Evolutionary conservation across 176 grass and related monocot genomes (phyloP), one percentile per base, ranked within the genome.

Genomic region (Eremochloa ophiuroides): DNA sequence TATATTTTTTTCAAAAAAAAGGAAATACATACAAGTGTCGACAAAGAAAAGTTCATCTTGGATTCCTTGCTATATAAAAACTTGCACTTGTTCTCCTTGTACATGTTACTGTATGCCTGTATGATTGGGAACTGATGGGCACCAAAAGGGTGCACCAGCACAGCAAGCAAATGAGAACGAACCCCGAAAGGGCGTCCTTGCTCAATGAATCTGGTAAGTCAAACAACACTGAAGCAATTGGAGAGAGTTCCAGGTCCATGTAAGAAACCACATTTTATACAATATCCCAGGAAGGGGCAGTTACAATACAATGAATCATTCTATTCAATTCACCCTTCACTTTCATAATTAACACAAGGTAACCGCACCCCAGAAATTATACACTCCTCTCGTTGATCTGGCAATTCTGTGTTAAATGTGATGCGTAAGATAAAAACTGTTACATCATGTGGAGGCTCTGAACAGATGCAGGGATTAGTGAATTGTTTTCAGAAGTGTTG

Each of bases 241-340:
- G 35, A 72, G 27, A 71, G 70, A 67, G 70, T 46, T 69, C 48
- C 10, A 66, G n/a, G 20, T 46, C 38, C n/a, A 69, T 46, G 14
- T n/a, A 68, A 44, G 46, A 50, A 62, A 56, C 44, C 60, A 25
- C 66, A 43, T 66, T 73, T 25, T 14, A 53, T 28, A 40, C 58
- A 77, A 28, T 43, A 76, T 77, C 41, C n/a, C 67, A 55, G 74
- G 22, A 11, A 77, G 26, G 40, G 43, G 38, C 65, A 43, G 66
- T 11, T 44, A 58, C 62, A 51, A 70, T 78, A 62, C 66, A 85
- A 7, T 39, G 83, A 71, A 63, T 48, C 74, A 22, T 18, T 79
- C 31, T 42, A 71, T 62, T 51, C 81, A 69, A 51, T 62, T 50
- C 10, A 8, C 1, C 25, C 25, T 71, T 65, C 79, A 13, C 28